Evolutionary conservation across 2,329 filamentous ascomycete genomes (phyloP), one percentile per base, ranked within the genome.

Genomic region (Neonectria sp.): DNA sequence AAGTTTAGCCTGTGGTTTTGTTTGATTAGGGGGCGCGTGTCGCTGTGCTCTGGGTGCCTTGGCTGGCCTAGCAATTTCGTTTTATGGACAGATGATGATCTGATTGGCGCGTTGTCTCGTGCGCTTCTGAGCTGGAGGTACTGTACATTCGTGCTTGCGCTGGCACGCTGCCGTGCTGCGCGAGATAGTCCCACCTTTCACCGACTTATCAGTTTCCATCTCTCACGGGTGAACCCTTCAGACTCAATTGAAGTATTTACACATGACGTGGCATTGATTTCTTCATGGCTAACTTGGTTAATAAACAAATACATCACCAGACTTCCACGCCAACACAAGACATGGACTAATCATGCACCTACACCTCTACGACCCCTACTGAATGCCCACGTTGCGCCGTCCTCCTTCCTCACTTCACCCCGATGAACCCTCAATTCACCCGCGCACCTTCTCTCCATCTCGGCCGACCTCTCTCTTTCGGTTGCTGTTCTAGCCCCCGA

Each of bases 51-150:
- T 56, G 24, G 31, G 7, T 6, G 17, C 3, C 12, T 60, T 37
- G 29, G 48, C 48, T 33, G 55, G 56, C 40, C 61, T 71, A 74
- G 68, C 68, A 67, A 60, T 73, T 74, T 73, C 35, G 13, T 6
- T 25, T 21, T 52, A 57, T 63, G 63, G 59, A 55, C 55, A 43
- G 45, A 17, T 48, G 27, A 15, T 27, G 9, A 4, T 53, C 0
- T 69, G 48, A 74, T 74, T 73, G 72, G 71, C 45, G 60, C 55
- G 51, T 65, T 65, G 53, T 40, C 15, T 40, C 15, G 37, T 40
- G 37, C 37, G 13, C 37, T 17, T 17, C 7, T 17, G 37, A 6
- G 15, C 37, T 2, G 15, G 37, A 40, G 37, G 37, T 17, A 40
- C 37, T 40, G 37, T 40, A 40, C 21, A 21, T 21, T 21, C 21